Conservation (phyloP, 768 basidiomycete species). For the Tulasnella sp. region DNA sequence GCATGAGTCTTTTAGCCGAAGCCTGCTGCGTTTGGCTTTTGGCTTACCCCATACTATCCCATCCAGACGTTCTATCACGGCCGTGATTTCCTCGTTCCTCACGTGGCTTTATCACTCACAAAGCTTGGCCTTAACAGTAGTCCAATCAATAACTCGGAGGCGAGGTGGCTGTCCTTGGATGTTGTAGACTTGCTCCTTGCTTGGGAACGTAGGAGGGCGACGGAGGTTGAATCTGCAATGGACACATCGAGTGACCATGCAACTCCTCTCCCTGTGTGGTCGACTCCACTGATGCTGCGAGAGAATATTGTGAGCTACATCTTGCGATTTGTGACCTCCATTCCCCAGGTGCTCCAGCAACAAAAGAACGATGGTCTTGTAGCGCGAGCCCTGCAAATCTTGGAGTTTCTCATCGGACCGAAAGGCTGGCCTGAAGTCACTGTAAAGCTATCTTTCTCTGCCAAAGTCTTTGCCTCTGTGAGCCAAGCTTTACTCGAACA, state of each 20-base stretch:
- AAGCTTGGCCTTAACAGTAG: constrained; percentile 63
- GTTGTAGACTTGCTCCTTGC: constrained; percentile 81
- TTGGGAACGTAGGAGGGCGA: constrained; percentile 63
- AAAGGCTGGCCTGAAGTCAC: constrained; percentile 85
- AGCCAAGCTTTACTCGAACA: constrained; percentile 18
- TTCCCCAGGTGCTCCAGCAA: constrained; percentile 37
- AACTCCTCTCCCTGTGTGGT: constrained; percentile 33
- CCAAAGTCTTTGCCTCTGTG: constrained; percentile 70
- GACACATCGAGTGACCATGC: constrained; percentile 11
- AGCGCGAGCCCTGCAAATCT: constrained; percentile 29
- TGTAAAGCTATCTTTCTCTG: constrained; percentile 83
- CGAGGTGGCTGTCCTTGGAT: constrained; percentile 78
- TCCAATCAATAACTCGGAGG: constrained; percentile 55
- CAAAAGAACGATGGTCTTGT: constrained; percentile 26
- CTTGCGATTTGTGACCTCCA: constrained; percentile 71
- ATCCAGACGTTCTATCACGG: constrained; percentile 85
- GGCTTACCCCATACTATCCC: constrained; percentile 81
- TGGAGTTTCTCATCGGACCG: constrained; percentile 60
- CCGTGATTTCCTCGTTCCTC: constrained; percentile 81
- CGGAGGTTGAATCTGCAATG: constrained; percentile 16
- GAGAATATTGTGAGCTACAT: constrained; percentile 93
- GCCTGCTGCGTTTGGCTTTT: too few species aligned
- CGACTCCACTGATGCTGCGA: constrained; percentile 62
- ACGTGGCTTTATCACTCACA: constrained; percentile 79
- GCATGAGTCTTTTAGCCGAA: too few species aligned